Base-by-base conservation (phyloP, 2,329 filamentous ascomycete species). In the Stagonosporopsis rhizophila region DNA sequence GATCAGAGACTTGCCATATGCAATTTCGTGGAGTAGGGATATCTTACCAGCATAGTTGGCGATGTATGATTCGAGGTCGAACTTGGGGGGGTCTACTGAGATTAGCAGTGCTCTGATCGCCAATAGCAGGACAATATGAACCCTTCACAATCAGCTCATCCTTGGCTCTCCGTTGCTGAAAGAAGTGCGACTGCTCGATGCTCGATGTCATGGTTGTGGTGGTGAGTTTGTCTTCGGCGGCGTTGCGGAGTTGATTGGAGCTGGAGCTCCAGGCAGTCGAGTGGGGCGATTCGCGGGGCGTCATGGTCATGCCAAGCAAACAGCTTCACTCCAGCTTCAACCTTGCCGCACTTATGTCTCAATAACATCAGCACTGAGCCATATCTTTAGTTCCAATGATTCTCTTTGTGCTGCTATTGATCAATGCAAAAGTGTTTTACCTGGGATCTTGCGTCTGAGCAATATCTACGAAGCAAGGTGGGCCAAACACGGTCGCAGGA, bases 31-130 rank as follows among this genome's bases (percentile, higher is more conserved):
- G 14, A 17, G 19, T 9, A 8, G 15, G 7, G n/a, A 17, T 9
- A 48, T 6, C 79, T 41, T 78, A 93, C 93, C 92, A 73, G 82
- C 83, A 77, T 98, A 99, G 72, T 97, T 96, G 64, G 89, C 84
- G 45, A 96, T 89, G 76, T 97, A 98, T 34, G 89, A 86, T 59
- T 97, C 92, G 38, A 99, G 84, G 69, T 98, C 95, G 66, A 98
- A 89, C 72, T 94, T 96, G 9, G 94, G 93, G 6, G 85, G 78
- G 44, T 92, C 91, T 94, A 56, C 15, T 27, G 22, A 38, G 35
- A 52, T 75, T 55, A 71, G 69, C 53, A 39, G 22, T 22, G 32
- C 22, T 28, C 32, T 27, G 27, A 27, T n/a, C 28, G 47, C 28
- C 14, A 20, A 9, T 6, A 37, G 7, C 20, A 20, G 9, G 17